Conservation (phyloP, 441 rosid species). For the Dalechampia spathulata region DNA sequence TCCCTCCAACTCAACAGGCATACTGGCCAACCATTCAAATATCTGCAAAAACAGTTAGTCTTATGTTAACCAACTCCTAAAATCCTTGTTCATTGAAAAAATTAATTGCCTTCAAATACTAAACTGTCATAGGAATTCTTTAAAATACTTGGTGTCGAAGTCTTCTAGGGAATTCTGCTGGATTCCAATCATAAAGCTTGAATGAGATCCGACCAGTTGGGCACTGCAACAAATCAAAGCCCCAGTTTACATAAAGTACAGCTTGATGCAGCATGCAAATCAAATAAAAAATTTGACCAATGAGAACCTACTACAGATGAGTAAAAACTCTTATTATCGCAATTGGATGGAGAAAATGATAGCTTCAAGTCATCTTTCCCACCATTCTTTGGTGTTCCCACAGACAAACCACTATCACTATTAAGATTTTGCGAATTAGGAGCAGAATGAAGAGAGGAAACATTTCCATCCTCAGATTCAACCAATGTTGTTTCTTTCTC, state of each 20-base stretch:
- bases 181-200: constrained; percentile 99
- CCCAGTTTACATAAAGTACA: constrained; percentile 11
- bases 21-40: constrained; percentile 88
- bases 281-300: neutral
- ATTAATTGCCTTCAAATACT: constrained; percentile 32
- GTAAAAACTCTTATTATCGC: constrained; percentile 59
- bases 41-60: constrained; percentile 46
- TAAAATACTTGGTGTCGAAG: constrained; percentile 96
- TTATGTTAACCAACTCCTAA: constrained; percentile 24
- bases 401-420: constrained; percentile 58
- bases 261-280: constrained; percentile 7
- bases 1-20: constrained; percentile 98
- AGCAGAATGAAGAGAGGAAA: constrained; percentile 35
- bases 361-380: constrained; percentile 49
- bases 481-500: constrained; percentile 50
- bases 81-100: constrained; percentile 14
- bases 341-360: constrained; percentile 51
- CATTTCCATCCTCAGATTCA: constrained; percentile 50
- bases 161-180: constrained; percentile 97
- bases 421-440: constrained; percentile 42
- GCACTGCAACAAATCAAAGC: constrained; percentile 51
- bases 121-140: constrained; percentile 50
- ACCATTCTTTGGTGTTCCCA: constrained; percentile 41
- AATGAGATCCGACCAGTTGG: constrained; percentile 97
- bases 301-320: constrained; percentile 61